Percentiles rank a stretch among this genome's conserved stretches.
These are phyloP conservation scores for Tulasnella sp. DNA, from an alignment of 768 basidiomycete genomes.

Conservation along the genomic window DNA sequence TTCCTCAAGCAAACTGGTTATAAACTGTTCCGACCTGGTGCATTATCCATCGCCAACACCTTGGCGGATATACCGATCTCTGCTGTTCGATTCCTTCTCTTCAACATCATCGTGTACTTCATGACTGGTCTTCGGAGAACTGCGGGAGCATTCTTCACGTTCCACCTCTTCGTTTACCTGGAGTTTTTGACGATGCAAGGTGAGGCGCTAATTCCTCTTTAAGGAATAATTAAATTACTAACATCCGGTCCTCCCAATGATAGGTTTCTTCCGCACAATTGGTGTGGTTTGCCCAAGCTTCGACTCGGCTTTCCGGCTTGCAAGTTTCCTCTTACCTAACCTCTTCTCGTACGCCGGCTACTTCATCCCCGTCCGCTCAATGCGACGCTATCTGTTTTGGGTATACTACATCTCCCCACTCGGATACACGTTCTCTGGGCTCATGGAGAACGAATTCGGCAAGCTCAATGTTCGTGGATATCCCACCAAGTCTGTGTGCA, in stretches of 20 bases:
- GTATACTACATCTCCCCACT: constrained; percentile 80
- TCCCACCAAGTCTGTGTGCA: constrained; percentile 39
- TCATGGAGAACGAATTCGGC: constrained; percentile 85
- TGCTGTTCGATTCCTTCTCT: constrained; percentile 33
- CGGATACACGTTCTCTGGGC: constrained; percentile 68
- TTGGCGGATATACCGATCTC: constrained; percentile 42
- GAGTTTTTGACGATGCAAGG: constrained; percentile 40
- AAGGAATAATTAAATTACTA: constrained; percentile 5
- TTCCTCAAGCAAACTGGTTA: constrained; percentile 44
- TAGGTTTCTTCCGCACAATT: constrained; percentile 40
- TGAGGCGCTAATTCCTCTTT: constrained; percentile 25
- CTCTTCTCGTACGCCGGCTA: constrained; percentile 71
- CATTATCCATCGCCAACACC: constrained; percentile 38
- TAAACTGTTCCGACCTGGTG: constrained; percentile 43
- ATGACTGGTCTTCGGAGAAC: constrained; percentile 40
- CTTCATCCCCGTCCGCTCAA: constrained; percentile 59
- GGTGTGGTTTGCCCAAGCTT: constrained; percentile 50
- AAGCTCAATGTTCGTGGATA: constrained; percentile 52
- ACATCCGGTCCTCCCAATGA: neutral
- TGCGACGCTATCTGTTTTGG: constrained; percentile 86
- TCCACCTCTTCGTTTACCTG: constrained; percentile 36
- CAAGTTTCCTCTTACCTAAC: constrained; percentile 44
- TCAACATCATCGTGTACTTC: constrained; percentile 42
- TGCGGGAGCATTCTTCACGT: constrained; percentile 36
- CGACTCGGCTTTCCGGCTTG: constrained; percentile 47